Base-by-base conservation (phyloP, 345 rosid genomes). In the Dimocarpus longan region DNA sequence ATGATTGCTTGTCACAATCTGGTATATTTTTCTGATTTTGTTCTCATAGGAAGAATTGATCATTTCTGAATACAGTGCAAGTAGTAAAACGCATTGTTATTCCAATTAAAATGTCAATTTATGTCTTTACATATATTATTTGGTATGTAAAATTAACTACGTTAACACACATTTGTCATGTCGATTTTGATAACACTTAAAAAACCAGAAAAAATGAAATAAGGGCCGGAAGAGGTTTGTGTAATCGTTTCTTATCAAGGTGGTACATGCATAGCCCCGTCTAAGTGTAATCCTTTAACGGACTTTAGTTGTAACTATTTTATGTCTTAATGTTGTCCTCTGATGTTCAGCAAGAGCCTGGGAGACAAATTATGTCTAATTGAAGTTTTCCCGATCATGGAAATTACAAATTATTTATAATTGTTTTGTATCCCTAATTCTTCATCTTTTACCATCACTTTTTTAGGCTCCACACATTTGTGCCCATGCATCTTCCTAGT, bases 71-170 rank as follows among this genome's bases (percentile, higher is more conserved):
- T 18, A 5, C 21, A 22, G 6, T 13, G 21, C 16, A 5, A 50
- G 48, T 40, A 46, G 21, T 42, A 70, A 52, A 70, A 22, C 22
- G 8, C 40, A 46, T 56, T 32, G 26, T 71, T 32, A 8, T 21
- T 71, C 75, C 75, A 71, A 54, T 71, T 70, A 46, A 32, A 10
- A 6, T 70, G 42, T 42, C 74, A 70, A n/a, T 68, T 7, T 4
- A 68, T 43, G 24, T 21, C 13, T 54, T 32, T 56, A 4, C 65
- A 5, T 39, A 10, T n/a, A 37, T 57, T 8, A 18, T 57, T 57
- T 57, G 63, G 18, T 57, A 57, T 32, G 32, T 56, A 54, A 10
- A 43, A 16, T 16, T 15, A 39, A 15, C 5, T 66, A 12, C 11
- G 8, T 37, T 66, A 66, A 39, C 46, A 40, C 48, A 43, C 54